phyloP scores from a whole-genome alignment of 805 yeast species.

The Candida railenensis region DNA sequence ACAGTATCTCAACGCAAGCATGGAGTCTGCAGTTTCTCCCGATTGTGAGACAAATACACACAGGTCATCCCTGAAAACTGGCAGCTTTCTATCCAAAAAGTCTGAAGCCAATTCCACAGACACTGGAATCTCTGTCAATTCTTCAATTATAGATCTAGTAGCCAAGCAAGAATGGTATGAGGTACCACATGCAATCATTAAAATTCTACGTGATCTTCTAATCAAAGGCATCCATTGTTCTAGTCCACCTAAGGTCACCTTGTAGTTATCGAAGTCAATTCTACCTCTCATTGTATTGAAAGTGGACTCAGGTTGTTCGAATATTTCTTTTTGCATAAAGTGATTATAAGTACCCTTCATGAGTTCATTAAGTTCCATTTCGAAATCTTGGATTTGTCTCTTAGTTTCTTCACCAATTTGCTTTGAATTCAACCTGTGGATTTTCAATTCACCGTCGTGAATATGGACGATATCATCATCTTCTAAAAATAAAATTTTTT shows the following conservation, averaged over 20 bases:
- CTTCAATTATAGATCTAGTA: conserved; percentile 93
- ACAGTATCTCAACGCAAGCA: conserved; percentile 93
- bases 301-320: conserved; percentile 97
- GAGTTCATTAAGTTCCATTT: conserved; percentile 94
- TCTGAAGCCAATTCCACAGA: conserved; percentile 92
- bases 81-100: conserved; percentile 88
- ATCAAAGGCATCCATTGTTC: conserved; percentile 80
- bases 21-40: conserved; percentile 97
- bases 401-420: conserved; percentile 79
- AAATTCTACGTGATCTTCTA: conserved; percentile 89
- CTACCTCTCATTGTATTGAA: conserved; percentile 99
- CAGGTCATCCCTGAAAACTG: conserved; percentile 97
- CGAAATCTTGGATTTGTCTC: conserved; percentile 93
- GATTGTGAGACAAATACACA: conserved; percentile 97
- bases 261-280: conserved; percentile 79
- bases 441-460: conserved; percentile 95
- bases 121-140: conserved; percentile 91
- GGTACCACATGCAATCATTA: conserved; percentile 99
- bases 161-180: conserved; percentile 98
- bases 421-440: conserved; percentile 89
- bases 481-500: conserved; percentile 91
- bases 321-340: conserved; percentile 98
- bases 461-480: conserved; percentile 99
- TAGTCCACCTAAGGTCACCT: conserved; percentile 86
- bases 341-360: conserved; percentile 97